Evolutionary conservation across 345 rosid species (phyloP).

Genomic region (Ceriops zippeliana): DNA sequence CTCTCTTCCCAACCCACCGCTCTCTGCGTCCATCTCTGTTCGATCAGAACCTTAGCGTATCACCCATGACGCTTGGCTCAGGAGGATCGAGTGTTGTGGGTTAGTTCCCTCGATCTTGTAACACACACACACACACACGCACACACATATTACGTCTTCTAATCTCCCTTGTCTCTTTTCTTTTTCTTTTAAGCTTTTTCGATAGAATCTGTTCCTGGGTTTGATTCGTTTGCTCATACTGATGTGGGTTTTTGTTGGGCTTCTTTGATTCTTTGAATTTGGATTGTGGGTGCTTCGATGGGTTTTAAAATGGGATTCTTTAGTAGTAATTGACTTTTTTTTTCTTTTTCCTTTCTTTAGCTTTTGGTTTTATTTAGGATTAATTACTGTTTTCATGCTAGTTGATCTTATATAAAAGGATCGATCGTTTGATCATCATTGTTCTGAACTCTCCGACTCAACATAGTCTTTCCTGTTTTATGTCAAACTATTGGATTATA

Average conservation of each 20-base stretch:
- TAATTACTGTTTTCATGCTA: background rate
- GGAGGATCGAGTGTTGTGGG: slow-evolving; percentile 89
- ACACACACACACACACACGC: background rate
- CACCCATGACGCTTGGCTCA: slow-evolving; percentile 77
- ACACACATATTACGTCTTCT: background rate
- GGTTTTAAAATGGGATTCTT: background rate
- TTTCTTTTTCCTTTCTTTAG: background rate
- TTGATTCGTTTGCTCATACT: background rate
- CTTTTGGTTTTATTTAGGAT: background rate
- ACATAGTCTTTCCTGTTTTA: background rate
- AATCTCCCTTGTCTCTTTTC: background rate
- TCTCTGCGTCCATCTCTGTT: too few species aligned
- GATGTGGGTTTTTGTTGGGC: slow-evolving; percentile 6
- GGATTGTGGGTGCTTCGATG: slow-evolving; percentile 1
- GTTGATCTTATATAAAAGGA: background rate
- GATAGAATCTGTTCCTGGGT: background rate
- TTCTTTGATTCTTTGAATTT: slow-evolving; percentile 8
- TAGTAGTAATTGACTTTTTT: slow-evolving; percentile 12
- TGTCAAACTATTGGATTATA: background rate
- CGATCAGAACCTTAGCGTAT: slow-evolving; percentile 2
- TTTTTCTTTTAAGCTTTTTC: background rate
- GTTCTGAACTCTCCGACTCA: background rate
- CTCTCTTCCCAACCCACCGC: background rate
- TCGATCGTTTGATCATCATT: background rate
- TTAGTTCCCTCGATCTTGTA: slow-evolving; percentile 18